A percentile compares a stretch with the other conserved stretches of the same genome.
These are phyloP conservation scores for Helicostylum pulchrum DNA, from an alignment of 192 early-diverging fungal species.

Conservation along the genomic window DNA sequence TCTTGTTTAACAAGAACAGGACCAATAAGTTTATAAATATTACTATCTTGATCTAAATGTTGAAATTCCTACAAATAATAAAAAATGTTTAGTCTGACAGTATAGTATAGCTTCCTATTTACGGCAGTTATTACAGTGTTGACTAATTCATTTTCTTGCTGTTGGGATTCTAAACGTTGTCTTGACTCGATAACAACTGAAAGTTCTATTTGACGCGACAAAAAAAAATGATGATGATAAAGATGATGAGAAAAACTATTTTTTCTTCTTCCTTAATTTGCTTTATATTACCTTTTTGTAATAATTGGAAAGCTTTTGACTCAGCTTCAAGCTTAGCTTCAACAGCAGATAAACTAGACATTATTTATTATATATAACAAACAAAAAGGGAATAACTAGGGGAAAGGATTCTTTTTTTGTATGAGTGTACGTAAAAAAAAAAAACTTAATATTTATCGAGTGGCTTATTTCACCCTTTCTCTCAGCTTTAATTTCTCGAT, in stretches of 20 bases:
- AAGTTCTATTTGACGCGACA: constrained; percentile 54
- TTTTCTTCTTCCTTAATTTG: background rate
- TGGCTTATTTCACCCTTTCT: constrained; percentile 8
- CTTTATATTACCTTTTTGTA: constrained; percentile 62
- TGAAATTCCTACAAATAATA: constrained; percentile 74
- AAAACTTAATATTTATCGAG: too few relatives aligned
- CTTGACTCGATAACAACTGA: constrained; percentile 68
- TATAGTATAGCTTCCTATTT: background rate
- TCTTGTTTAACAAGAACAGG: constrained; percentile 96
- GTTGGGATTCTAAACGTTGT: constrained; percentile 89
- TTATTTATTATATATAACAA: background rate
- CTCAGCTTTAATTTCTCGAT: constrained; percentile 18
- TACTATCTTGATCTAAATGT: constrained; percentile 72
- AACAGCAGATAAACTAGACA: constrained; percentile 39
- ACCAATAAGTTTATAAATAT: constrained; percentile 94
- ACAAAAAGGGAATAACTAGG: background rate
- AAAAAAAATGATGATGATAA: too few relatives aligned
- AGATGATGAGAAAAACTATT: background rate
- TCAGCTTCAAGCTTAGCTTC: constrained; percentile 67
- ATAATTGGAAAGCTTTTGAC: constrained; percentile 64
- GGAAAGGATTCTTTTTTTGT: background rate
- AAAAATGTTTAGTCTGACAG: background rate
- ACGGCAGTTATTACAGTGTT: constrained; percentile 54
- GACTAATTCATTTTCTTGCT: constrained; percentile 94
- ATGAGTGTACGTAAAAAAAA: too few relatives aligned